These are phyloP conservation scores for Penicillium aurantiogriseum DNA, from an alignment of 2,329 filamentous ascomycete species.

Conservation along the genomic window DNA sequence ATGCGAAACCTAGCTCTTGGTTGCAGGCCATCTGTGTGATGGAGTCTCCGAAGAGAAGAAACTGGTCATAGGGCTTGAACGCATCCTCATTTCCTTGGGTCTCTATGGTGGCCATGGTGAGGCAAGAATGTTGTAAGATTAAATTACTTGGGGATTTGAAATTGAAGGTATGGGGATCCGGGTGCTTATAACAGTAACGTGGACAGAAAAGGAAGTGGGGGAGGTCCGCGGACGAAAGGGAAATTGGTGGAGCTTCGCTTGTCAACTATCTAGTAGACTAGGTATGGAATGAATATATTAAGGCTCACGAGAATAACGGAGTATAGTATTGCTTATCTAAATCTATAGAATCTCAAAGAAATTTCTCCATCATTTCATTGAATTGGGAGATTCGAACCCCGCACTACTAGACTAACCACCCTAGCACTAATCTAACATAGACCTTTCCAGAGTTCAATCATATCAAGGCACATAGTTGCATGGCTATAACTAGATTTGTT, in stretches of 20 bases:
- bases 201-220: slow-evolving; percentile 1
- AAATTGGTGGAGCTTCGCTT: slow-evolving; percentile 10
- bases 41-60: slow-evolving; percentile 87
- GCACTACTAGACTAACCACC: neutral
- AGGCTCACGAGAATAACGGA: neutral
- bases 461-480: neutral
- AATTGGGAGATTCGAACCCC: neutral
- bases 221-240: slow-evolving; percentile 17
- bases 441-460: neutral
- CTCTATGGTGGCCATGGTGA: neutral
- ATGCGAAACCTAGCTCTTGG: slow-evolving; percentile 67
- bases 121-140: neutral
- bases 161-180: neutral
- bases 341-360: neutral
- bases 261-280: neutral
- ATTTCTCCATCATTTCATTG: slow-evolving; percentile 1
- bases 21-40: slow-evolving; percentile 70
- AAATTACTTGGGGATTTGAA: neutral
- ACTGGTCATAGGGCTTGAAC: slow-evolving; percentile 61
- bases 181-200: neutral
- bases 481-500: neutral
- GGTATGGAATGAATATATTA: neutral
- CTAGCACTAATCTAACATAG: neutral
- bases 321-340: neutral
- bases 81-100: neutral